Evolutionary conservation across 257 asterid genomes (phyloP).

Genomic region (Prunella vulgaris): DNA sequence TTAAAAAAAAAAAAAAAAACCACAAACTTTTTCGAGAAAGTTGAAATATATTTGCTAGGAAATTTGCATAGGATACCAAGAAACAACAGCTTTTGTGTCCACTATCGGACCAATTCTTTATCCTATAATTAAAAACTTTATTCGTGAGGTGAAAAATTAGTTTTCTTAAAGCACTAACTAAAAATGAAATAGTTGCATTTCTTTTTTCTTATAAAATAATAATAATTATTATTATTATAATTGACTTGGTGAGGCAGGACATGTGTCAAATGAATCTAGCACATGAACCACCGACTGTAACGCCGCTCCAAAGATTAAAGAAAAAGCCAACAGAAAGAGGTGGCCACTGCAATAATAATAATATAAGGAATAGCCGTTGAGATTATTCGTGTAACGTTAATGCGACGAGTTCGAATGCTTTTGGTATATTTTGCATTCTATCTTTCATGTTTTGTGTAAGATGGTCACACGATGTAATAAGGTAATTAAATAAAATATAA

Average conservation of each 20-base stretch:
- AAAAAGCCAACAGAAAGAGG: neutral
- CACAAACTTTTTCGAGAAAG: neutral
- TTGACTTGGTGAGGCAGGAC: conserved; percentile 11
- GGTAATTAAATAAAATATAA: too few relatives aligned
- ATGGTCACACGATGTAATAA: too few relatives aligned
- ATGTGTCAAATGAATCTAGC: conserved; percentile 17
- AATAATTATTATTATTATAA: too few relatives aligned
- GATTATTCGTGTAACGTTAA: conserved; percentile 5
- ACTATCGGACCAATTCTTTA: neutral
- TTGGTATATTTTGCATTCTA: neutral
- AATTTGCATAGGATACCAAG: conserved; percentile 24
- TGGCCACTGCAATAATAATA: neutral
- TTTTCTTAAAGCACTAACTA: neutral
- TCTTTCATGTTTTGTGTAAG: neutral
- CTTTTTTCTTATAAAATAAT: too few relatives aligned
- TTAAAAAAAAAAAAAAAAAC: neutral
- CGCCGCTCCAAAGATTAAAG: conserved; percentile 14
- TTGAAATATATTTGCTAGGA: neutral
- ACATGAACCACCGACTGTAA: conserved; percentile 27
- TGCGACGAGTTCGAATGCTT: neutral
- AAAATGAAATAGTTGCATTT: too few relatives aligned
- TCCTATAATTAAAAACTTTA: neutral
- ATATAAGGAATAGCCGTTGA: neutral
- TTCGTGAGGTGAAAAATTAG: neutral
- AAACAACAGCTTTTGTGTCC: conserved; percentile 11